Evolutionary conservation across 352 stramenopile species (phyloP), one percentile per base, ranked within the genome.

Genomic region (Phytophthora citricola): DNA sequence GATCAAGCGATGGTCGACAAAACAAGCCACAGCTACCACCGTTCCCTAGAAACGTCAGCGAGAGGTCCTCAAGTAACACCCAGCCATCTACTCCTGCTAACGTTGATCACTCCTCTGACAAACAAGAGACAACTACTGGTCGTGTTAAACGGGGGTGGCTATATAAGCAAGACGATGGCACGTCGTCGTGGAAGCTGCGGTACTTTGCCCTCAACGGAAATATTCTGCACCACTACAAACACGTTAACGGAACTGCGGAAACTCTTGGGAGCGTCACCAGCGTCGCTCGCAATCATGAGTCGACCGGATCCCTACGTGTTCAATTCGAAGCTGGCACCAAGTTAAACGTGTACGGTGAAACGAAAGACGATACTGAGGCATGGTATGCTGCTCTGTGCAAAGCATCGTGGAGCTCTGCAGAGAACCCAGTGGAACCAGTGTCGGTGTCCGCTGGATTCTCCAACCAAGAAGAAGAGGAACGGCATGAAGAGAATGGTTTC

Each of bases 191-290:
- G 85, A 91, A 89, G 49, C 27, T 77, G n/a, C 68, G 81, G n/a
- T 91, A 84, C 51, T 91, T 93, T 60, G 66, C 87, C 39, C 62
- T 93, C 1, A 69, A 82, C 11, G 81, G 76, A 5, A 75, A 79
- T 44, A 65, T 54, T 24, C 66, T 93, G 15, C 55, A 81, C 38
- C 84, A 89, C 62, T 89, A 75, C 53, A 75, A 91, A 24, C 75
- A 86, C 39, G 56, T 73, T 1, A 77, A 79, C 27, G 71, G 70
- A 15, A 68, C 62, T 11, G 50, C 82, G 6, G 63, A 80, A 31
- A 78, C 67, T 0, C 52, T 78, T 9, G 81, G 81, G 10, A 76
- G 75, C 24, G 73, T 94, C n/a, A 57, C 64, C 45, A 79, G 76
- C 22, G 79, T 94, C 4, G 58, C 71, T 8, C 63, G 58, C n/a